Base-by-base conservation (phyloP, 2,329 filamentous ascomycete genomes). In the Trichoderma brevicompactum region DNA sequence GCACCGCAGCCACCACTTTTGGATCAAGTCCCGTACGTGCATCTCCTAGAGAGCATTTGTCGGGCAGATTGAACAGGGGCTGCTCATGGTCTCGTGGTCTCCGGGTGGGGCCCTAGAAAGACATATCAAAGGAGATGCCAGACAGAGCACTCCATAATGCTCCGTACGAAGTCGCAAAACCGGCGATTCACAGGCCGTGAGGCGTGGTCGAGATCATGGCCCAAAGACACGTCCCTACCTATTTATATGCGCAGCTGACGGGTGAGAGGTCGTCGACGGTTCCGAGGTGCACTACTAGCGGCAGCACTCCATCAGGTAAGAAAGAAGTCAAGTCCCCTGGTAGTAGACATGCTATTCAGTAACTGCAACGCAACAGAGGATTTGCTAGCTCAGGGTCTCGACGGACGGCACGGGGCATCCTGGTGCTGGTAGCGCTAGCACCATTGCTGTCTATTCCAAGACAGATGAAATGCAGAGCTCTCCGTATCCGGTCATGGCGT, bases 31-130 rank as follows among this genome's bases (percentile, higher is more conserved):
- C 56, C 56, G 56, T 49, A 50, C 56, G 23, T 50, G 56, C 56
- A 48, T 60, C 56, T 50, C 41, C 17, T 41, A 50, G 53, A 56
- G 53, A 56, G 36, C 19, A 55, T 55, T 43, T 40, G 52, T 58
- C 54, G 54, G 23, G 23, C 9, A 36, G 28, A 58, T 28, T 36
- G 15, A 46, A 44, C 59, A 52, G 49, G 59, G 59, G 59, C 49
- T 41, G 53, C 41, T 56, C 44, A 32, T 50, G 62, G 62, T 64
- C 62, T 64, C 62, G 62, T 64, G 62, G 62, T 19, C 62, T 58
- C 43, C 15, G 17, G 17, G 62, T 64, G 62, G 62, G 53, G 62
- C 50, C 28, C 28, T 36, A 23, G 40, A 53, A 53, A 61, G 58
- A 59, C 55, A 48, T 54, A 17, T 53, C 23, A 53, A 38, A 53